Evolutionary conservation across 106 monocot genomes (phyloP).

Genomic region (Gastrodia elata): DNA sequence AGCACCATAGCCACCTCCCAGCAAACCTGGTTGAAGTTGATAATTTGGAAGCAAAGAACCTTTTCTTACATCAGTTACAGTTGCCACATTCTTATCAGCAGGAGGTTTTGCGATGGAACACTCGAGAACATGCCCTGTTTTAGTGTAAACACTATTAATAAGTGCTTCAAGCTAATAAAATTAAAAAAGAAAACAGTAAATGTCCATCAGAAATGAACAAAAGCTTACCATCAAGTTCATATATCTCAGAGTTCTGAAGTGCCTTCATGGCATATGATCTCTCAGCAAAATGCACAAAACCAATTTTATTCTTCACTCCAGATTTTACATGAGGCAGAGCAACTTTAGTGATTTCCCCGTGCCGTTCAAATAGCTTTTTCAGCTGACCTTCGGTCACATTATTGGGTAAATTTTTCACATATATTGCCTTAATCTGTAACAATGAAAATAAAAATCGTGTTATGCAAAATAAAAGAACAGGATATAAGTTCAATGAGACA

Average conservation of each 20-base stretch:
- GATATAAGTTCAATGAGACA: neutral
- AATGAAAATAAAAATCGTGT: neutral
- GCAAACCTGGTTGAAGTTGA: constrained; percentile 39
- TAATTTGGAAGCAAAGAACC: constrained; percentile 40
- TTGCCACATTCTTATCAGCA: constrained; percentile 48
- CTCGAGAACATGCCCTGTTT: constrained; percentile 68
- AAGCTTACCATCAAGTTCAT: constrained; percentile 76
- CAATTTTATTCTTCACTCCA: constrained; percentile 80
- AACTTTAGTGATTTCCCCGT: constrained; percentile 81
- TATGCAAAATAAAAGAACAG: neutral
- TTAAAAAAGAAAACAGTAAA: neutral
- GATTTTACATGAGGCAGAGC: constrained; percentile 69
- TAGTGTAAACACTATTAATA: neutral
- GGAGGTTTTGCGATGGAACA: constrained; percentile 93
- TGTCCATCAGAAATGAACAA: neutral
- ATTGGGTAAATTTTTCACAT: constrained; percentile 90
- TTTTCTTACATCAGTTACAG: constrained; percentile 32
- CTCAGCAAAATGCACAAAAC: constrained; percentile 88
- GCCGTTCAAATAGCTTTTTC: constrained; percentile 67
- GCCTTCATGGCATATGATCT: constrained; percentile 76
- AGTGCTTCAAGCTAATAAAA: neutral
- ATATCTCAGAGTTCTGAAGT: constrained; percentile 74
- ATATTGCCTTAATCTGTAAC: constrained; percentile 74
- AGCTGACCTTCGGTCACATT: constrained; percentile 68
- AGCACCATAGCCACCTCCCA: constrained; percentile 42